Evolutionary conservation across 2,329 filamentous ascomycete species (phyloP), one percentile per base, ranked within the genome.

Genomic region (Dactylonectria estremocensis): DNA sequence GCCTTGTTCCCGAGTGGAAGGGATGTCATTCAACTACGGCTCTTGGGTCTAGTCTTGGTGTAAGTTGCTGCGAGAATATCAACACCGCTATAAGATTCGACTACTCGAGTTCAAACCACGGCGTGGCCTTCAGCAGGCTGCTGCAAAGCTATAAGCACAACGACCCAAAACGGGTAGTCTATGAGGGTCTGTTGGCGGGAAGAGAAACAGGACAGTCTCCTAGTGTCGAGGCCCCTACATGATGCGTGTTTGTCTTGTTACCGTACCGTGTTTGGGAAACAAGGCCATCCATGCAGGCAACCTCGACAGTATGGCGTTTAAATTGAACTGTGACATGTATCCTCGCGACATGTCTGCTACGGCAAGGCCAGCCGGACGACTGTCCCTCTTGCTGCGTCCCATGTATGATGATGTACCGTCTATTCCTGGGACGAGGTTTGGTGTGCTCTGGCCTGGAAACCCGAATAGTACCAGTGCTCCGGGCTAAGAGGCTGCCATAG

Each of bases 141-240:
- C 45, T 18, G 31, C 16, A 31, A 54, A 56, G 16, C 24, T 37
- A 43, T 56, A 61, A 49, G 46, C 37, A 54, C 43, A 58, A 24
- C 43, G 61, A 56, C 66, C 31, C 55, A 28, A 61, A 35, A 48
- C 53, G 43, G 54, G 63, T 46, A 60, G 63, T 31, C 45, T 24
- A 46, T 43, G 10, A 46, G 28, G 48, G 37, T 31, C 58, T 35
- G 43, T 45, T 57, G 28, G 20, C 35, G 22, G 31, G 43, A 45
- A 22, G 2, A n/a, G 14, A 14, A n/a, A n/a, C 8, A n/a, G 4
- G 14, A 37, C 7, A 50, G 31, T 31, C 48, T 24, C 35, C 61
- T 35, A 60, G 56, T 66, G 59, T 65, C 59, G 66, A 66, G 63
- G 59, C 65, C 61, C 61, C 56, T 55, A 54, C 65, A 28, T 28